Percentiles rank a stretch among this genome's conserved stretches.
Conservation (phyloP, 2,329 filamentous ascomycete species). For the Celoporthe dispersa region DNA sequence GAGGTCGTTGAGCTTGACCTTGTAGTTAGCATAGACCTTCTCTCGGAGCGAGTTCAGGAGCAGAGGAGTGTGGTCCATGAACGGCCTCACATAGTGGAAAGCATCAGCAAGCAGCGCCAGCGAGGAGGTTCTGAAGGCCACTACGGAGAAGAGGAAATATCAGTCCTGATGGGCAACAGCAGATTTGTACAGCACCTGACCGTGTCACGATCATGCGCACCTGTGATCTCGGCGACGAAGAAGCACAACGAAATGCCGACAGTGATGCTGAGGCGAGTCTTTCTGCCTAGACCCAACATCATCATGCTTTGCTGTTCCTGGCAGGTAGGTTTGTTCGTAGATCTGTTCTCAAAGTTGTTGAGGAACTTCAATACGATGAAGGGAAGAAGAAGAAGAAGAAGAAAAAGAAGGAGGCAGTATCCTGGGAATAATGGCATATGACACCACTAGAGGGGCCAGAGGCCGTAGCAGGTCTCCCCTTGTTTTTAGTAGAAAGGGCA, state of each 20-base stretch:
- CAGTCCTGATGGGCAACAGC: neutral
- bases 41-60: too few species aligned
- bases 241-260: conserved; percentile 56
- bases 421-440: neutral
- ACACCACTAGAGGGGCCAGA: neutral
- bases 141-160: conserved; percentile 39
- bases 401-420: neutral
- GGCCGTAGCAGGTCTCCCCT: neutral
- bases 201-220: conserved; percentile 39
- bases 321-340: neutral
- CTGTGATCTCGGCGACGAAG: conserved; percentile 55
- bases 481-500: neutral
- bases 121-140: conserved; percentile 72
- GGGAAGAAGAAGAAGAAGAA: neutral
- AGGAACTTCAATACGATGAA: neutral
- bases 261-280: conserved; percentile 51
- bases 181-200: too few species aligned
- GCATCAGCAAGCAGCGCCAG: conserved; percentile 77
- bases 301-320: conserved; percentile 35
- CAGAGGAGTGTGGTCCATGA: neutral
- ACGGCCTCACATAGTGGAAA: conserved; percentile 69
- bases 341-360: neutral
- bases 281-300: conserved; percentile 44
- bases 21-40: neutral
- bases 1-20: conserved; percentile 67